phyloP scores from a whole-genome alignment of 139 green algal genomes.

The Diplosphaera chodatii region DNA sequence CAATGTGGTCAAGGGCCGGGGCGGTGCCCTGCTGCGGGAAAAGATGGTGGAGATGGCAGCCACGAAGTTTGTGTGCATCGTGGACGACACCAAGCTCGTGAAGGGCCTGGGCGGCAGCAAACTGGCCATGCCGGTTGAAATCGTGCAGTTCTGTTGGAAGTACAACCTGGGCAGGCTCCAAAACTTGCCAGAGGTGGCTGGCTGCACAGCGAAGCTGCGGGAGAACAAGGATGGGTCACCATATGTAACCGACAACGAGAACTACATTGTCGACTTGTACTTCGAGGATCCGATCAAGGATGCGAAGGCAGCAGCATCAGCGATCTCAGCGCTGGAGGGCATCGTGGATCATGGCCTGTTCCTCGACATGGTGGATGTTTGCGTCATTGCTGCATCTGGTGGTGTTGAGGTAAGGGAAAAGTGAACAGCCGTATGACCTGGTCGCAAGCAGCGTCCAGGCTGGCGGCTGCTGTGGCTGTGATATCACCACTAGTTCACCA shows the following conservation, averaged over 20 bases:
- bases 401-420: conserved; percentile 81
- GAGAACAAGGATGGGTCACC: conserved; percentile 86
- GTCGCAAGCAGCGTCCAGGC: no score
- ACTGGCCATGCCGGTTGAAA: conserved; percentile 95
- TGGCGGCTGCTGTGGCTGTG: no score
- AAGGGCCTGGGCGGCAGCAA: conserved; percentile 79
- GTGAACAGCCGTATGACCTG: no score
- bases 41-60: conserved; percentile 98
- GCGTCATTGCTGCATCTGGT: conserved; percentile 86
- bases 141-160: conserved; percentile 97
- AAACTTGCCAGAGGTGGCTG: conserved; percentile 43
- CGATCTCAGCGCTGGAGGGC: conserved; percentile 79
- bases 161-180: conserved; percentile 66
- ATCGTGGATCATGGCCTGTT: conserved; percentile 99
- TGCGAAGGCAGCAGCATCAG: conserved; percentile 63
- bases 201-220: conserved; percentile 73
- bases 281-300: conserved; percentile 79
- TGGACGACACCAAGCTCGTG: conserved; percentile 97
- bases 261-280: conserved; percentile 99
- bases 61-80: conserved; percentile 97
- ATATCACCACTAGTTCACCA: no score
- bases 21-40: conserved; percentile 94
- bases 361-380: conserved; percentile 90
- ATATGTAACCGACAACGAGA: conserved; percentile 98
- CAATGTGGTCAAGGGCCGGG: conserved; percentile 97